A percentile compares a stretch with the other conserved stretches of the same genome.
Evolutionary conservation across 2,329 filamentous ascomycete species (phyloP).

Genomic region (Fusarium sp.): DNA sequence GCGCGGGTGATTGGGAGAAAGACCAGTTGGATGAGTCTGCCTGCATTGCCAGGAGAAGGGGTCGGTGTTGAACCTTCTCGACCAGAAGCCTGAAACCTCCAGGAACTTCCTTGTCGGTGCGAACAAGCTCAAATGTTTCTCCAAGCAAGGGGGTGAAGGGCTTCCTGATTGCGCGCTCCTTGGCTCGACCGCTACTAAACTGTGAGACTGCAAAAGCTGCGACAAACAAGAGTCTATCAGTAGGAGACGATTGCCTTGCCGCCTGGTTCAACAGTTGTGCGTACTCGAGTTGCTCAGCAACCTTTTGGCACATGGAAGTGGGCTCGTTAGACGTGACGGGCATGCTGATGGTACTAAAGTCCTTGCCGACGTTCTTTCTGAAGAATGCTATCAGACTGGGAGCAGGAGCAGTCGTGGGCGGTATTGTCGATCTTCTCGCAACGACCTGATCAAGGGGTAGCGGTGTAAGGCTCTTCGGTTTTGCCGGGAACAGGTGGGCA

Average conservation of each 20-base stretch:
- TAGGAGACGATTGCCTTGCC: constrained; percentile 68
- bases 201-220: constrained; percentile 91
- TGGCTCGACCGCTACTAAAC: constrained; percentile 84
- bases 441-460: constrained; percentile 77
- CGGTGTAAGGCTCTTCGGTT: constrained; percentile 81
- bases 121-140: constrained; percentile 93
- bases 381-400: constrained; percentile 95
- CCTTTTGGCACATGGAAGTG: constrained; percentile 85
- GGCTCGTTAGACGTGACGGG: constrained; percentile 97
- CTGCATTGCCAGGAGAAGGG: constrained; percentile 92
- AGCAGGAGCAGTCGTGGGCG: constrained; percentile 80
- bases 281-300: constrained; percentile 93
- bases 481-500: constrained; percentile 75
- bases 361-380: constrained; percentile 97
- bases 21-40: constrained; percentile 90
- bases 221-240: constrained; percentile 84
- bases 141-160: constrained; percentile 97
- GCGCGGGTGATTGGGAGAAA: constrained; percentile 86
- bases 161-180: constrained; percentile 92
- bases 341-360: constrained; percentile 96
- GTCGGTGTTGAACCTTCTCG: constrained; percentile 94
- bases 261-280: constrained; percentile 85
- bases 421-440: constrained; percentile 76
- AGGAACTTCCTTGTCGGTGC: constrained; percentile 79
- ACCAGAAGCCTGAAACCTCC: constrained; percentile 90